Evolutionary conservation across 371 early-diverging fungal genomes (phyloP).

Genomic region (Thermomucor indicae-seudaticae): DNA sequence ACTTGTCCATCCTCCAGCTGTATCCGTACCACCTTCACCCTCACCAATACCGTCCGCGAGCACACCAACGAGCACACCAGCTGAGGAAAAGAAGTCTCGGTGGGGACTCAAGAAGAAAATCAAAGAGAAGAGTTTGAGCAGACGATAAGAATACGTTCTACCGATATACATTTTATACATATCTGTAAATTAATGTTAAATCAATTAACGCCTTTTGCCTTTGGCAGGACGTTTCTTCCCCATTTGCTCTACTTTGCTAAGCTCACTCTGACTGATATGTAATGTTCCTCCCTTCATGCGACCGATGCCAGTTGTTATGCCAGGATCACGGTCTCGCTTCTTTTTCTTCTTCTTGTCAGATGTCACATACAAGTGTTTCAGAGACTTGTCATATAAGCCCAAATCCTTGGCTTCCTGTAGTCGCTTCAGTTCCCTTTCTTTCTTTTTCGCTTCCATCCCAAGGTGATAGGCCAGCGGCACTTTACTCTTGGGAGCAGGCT

Average conservation of each 20-base stretch:
- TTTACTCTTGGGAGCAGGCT: background rate
- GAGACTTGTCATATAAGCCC: conserved; percentile 42
- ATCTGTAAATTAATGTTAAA: too few relatives aligned
- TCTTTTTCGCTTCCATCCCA: conserved; percentile 26
- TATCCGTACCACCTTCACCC: conserved; percentile 1
- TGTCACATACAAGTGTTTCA: conserved; percentile 38
- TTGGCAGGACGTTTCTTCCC: too few relatives aligned
- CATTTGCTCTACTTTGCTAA: too few relatives aligned
- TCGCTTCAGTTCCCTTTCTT: conserved; percentile 25
- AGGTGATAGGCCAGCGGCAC: conserved; percentile 27
- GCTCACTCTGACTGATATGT: too few relatives aligned
- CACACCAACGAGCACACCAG: conserved; percentile 1
- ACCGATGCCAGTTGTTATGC: conserved; percentile 42
- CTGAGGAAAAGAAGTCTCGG: conserved; percentile 29
- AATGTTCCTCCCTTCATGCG: conserved; percentile 41
- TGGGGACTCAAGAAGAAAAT: conserved; percentile 27
- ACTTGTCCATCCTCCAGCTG: background rate
- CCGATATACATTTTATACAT: too few relatives aligned
- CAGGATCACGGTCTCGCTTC: conserved; percentile 35
- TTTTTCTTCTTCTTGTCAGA: conserved; percentile 21
- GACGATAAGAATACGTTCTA: conserved; percentile 4
- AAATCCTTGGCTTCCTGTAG: conserved; percentile 43
- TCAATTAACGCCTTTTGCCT: too few relatives aligned
- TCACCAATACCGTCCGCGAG: conserved; percentile 3
- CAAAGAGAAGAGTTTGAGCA: conserved; percentile 18